Percentiles rank a stretch among this genome's conserved stretches.
phyloP scores from a whole-genome alignment of 148 eudicot species.

The Persicaria tinctoria region DNA sequence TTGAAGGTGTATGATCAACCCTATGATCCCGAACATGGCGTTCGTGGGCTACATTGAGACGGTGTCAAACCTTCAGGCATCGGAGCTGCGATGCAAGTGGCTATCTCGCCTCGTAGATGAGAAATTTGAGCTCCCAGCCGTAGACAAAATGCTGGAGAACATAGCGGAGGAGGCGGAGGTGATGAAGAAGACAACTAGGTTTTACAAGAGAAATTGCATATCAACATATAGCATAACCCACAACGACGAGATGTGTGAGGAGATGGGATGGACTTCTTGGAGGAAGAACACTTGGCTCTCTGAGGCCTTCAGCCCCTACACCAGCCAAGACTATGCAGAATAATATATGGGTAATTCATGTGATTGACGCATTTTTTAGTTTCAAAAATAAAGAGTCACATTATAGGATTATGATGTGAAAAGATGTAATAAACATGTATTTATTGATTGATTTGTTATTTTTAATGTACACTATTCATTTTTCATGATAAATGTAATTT shows the following conservation, averaged over 20 bases:
- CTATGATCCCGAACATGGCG: slow-evolving; percentile 90
- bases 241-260: slow-evolving; percentile 72
- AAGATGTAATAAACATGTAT: background rate
- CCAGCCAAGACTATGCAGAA: slow-evolving; percentile 54
- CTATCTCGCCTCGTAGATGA: slow-evolving; percentile 46
- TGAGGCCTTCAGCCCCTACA: slow-evolving; percentile 86
- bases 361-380: too few relatives aligned
- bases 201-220: slow-evolving; percentile 81
- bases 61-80: slow-evolving; percentile 76
- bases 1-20: slow-evolving; percentile 72
- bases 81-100: slow-evolving; percentile 90
- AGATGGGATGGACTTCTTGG: slow-evolving; percentile 89
- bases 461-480: background rate
- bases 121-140: slow-evolving; percentile 62
- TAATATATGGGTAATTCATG: background rate
- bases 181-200: slow-evolving; percentile 75
- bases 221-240: slow-evolving; percentile 86
- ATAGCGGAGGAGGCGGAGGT: slow-evolving; percentile 56
- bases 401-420: slow-evolving; percentile 3
- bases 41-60: slow-evolving; percentile 91
- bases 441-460: background rate
- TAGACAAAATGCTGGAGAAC: slow-evolving; percentile 58
- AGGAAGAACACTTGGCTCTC: slow-evolving; percentile 74
- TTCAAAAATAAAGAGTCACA: background rate
- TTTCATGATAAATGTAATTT: background rate